phyloP scores from a whole-genome alignment of 208 protist species.

The Polymyxa betae region DNA sequence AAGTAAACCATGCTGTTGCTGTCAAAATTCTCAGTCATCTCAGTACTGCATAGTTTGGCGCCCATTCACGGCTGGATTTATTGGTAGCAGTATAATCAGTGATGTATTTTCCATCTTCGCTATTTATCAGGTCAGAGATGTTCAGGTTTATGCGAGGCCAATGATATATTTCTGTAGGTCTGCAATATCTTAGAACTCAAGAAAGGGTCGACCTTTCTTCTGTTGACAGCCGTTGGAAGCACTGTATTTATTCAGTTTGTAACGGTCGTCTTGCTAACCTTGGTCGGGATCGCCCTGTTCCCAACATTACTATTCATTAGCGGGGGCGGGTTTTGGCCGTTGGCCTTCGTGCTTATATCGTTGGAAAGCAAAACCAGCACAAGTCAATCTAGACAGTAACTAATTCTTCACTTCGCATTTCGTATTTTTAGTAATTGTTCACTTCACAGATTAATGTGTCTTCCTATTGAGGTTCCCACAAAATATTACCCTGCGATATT shows the following conservation, averaged over 20 bases:
- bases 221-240: neutral
- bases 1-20: neutral
- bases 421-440: neutral
- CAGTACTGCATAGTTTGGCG: constrained; percentile 4
- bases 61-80: neutral
- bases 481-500: neutral
- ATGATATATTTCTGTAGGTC: neutral
- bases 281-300: neutral
- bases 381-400: neutral
- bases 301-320: neutral
- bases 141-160: neutral
- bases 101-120: constrained; percentile 24
- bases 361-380: neutral
- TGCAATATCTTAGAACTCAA: neutral
- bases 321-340: constrained; percentile 39
- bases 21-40: neutral
- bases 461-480: neutral
- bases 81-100: neutral
- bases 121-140: constrained; percentile 2
- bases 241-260: constrained; percentile 48
- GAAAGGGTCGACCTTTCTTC: neutral
- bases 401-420: too few relatives aligned
- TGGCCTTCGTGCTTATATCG: constrained; percentile 5
- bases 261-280: constrained; percentile 11
- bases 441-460: neutral